Evolutionary conservation across 169 alveolate genomes (phyloP), one percentile per base, ranked within the genome.

Genomic region (Amoebophrya sp.): DNA sequence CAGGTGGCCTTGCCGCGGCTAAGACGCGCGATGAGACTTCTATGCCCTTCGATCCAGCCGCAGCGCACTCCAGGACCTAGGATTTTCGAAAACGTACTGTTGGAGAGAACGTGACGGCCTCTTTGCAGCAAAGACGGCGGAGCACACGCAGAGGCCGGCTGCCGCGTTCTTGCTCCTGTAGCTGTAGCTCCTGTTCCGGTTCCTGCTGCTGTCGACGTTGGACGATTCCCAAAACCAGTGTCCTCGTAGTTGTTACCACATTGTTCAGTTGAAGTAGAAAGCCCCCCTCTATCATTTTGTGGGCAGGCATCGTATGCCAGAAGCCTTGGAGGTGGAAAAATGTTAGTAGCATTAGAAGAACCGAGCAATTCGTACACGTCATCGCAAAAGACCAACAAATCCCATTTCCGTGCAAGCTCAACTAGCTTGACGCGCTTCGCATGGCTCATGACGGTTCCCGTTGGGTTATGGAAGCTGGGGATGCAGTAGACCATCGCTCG

Each of bases 1-100:
- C 83, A 65, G 83, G 83, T 65, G 36, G 83, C 83, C 83, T 65
- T 65, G 36, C 33, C 26, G 36, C 33, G 83, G 38, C 39, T 0
- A 1, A 65, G 33, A 29, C n/a, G 18, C 33, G 18, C 36, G 36
- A 65, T 6, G 38, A 65, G 33, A 10, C 10, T 0, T 36, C 3
- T 6, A 6, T 10, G 38, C 26, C 39, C 83, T 26, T 65, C 83
- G 83, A 65, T 65, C 83, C 83, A 65, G 36, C 83, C 83, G 83
- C 83, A 65, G 33, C 83, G 83, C 83, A 65, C 83, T 6, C 83
- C 83, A 1, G 83, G 83, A 10, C 83, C 83, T 36, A 65, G 83
- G 2, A 65, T 26, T 36, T 65, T 65, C 83, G 83, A 65, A 36
- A 65, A 65, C 33, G 83, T 65, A 36, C 26, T 65, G 26, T 65